Evolutionary conservation across 1,284 basidiomycete species (phyloP), one percentile per base, ranked within the genome.

Genomic region (Pholiota adiposa): DNA sequence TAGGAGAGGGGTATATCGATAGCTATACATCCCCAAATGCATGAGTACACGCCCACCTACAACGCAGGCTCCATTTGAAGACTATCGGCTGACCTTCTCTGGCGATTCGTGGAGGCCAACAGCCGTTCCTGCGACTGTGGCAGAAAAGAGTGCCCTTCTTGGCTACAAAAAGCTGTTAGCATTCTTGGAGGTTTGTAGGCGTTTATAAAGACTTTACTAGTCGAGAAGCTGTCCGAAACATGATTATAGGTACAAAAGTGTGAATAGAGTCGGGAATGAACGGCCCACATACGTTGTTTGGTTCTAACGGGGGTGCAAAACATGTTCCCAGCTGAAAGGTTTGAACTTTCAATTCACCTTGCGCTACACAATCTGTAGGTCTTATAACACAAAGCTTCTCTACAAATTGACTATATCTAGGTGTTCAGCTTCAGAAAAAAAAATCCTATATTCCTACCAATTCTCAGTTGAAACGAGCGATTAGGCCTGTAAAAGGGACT

Each of bases 1-100:
- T 80, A 0, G 84, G 79, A 16, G 72, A 69, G 2, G 90, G 81
- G 76, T 96, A 96, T 75, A 96, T 93, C 11, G 93, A 85, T 54
- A 90, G 84, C 93, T 95, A 68, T 6, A 51, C 16, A 27, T 12
- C 18, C 18, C 0, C 16, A 8, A 33, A 25, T n/a, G 7, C 8
- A 14, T 23, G 23, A 29, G 38, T 52, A 36, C 23, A 36, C 29
- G 29, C 59, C 23, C 38, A 16, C 18, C 23, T 43, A 16, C 18
- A 44, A 6, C 38, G n/a, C 46, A 46, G 49, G 29, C 56, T 51
- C 21, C 36, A 46, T 41, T 27, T 38, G 43, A 21, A 54, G 29
- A 56, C 8, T 7, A 25, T 48, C 36, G 48, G 60, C 59, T 54
- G 53, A 75, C 75, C 70, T 75, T 76, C 38, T 72, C 69, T 50